phyloP scores from a whole-genome alignment of 495 filamentous ascomycete species.

The Podospora pseudoanserina region DNA sequence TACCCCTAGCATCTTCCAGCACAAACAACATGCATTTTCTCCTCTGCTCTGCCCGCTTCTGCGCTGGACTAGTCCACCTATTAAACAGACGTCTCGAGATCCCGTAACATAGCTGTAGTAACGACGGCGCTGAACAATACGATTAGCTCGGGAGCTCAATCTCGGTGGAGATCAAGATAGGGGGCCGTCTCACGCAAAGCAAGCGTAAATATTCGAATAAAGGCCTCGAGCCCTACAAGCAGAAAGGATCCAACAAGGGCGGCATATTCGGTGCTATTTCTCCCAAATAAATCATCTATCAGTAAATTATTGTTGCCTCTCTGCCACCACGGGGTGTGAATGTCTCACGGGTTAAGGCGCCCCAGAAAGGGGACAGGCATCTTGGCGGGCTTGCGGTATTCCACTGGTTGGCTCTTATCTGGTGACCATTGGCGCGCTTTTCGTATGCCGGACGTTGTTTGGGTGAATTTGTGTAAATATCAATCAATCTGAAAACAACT shows the following conservation, averaged over 20 bases:
- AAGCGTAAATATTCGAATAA: constrained; percentile 85
- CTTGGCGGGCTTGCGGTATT: constrained; percentile 39
- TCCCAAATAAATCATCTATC: neutral
- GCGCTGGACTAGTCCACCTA: constrained; percentile 64
- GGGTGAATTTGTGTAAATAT: neutral
- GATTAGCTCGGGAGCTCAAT: constrained; percentile 25
- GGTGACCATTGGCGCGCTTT: constrained; percentile 14
- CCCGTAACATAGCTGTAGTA: constrained; percentile 79
- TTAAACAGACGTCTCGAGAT: constrained; percentile 82
- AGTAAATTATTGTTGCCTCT: neutral
- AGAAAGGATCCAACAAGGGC: constrained; percentile 78
- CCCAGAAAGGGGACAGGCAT: constrained; percentile 80
- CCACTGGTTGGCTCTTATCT: constrained; percentile 8
- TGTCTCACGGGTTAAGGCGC: constrained; percentile 65
- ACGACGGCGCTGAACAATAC: constrained; percentile 57
- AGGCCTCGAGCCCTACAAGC: constrained; percentile 72
- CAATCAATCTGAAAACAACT: neutral
- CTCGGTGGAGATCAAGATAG: neutral
- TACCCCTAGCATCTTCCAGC: neutral
- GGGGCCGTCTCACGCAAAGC: constrained; percentile 68
- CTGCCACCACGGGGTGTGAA: neutral
- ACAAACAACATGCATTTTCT: constrained; percentile 46
- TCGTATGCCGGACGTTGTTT: neutral
- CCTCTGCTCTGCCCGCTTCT: constrained; percentile 56
- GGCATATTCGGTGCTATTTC: constrained; percentile 66